Conservation (phyloP, 345 rosid genomes). For the Salix suchowensis region DNA sequence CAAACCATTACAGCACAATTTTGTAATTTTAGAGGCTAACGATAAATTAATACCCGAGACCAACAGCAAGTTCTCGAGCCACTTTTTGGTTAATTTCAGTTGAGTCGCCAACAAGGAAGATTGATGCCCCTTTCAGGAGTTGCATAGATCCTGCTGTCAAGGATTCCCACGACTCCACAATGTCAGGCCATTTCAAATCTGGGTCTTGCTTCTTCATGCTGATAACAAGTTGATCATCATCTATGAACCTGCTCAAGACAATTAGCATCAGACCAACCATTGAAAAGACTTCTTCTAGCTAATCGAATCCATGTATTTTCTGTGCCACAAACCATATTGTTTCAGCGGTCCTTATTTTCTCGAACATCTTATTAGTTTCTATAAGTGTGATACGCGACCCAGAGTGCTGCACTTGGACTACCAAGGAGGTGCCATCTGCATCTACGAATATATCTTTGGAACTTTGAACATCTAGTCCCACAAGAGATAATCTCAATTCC, state of each 20-base stretch:
- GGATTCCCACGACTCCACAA: slow-evolving; percentile 89
- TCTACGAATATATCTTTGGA: slow-evolving; percentile 72
- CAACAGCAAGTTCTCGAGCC: slow-evolving; percentile 71
- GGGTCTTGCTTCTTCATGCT: slow-evolving; percentile 84
- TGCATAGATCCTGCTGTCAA: slow-evolving; percentile 68
- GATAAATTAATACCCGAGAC: slow-evolving; percentile 57
- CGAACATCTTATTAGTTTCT: slow-evolving; percentile 65
- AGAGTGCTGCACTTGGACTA: slow-evolving; percentile 42
- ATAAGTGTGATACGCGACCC: slow-evolving; percentile 49
- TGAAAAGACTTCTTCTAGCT: not conserved
- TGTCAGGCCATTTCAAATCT: slow-evolving; percentile 81
- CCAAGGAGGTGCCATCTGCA: slow-evolving; percentile 59
- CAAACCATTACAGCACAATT: not conserved
- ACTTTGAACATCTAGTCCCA: slow-evolving; percentile 31
- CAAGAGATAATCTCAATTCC: slow-evolving; percentile 61
- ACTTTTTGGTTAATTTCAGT: slow-evolving; percentile 76
- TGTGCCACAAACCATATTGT: slow-evolving; percentile 64
- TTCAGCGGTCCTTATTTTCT: slow-evolving; percentile 66
- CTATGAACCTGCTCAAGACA: slow-evolving; percentile 58
- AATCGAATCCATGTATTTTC: slow-evolving; percentile 1
- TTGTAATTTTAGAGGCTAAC: not conserved
- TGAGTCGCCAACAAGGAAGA: slow-evolving; percentile 66
- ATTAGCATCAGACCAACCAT: not conserved
- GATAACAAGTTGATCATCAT: slow-evolving; percentile 72
- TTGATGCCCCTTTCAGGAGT: slow-evolving; percentile 76